phyloP scores from a whole-genome alignment of 164 flowering plant genomes.

The Macadamia integrifolia region DNA sequence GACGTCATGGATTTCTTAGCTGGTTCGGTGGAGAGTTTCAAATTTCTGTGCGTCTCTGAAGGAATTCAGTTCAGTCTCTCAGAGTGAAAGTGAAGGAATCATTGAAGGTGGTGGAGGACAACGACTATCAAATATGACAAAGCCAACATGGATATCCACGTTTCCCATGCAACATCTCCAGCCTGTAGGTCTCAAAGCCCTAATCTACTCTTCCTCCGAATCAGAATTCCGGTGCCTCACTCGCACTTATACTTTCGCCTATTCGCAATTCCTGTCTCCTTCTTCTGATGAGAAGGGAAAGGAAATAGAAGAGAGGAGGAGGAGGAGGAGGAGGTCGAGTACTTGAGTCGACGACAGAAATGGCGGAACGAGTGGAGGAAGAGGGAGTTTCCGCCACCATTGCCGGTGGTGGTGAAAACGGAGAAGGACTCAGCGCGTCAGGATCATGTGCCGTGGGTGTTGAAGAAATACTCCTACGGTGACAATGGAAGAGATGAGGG shows the following conservation, averaged over 20 bases:
- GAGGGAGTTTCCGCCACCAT: conserved; percentile 42
- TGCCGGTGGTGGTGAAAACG: conserved; percentile 27
- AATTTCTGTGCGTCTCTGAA: too few species aligned
- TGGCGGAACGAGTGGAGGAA: background rate
- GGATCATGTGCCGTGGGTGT: conserved; percentile 33
- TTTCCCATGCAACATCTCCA: background rate
- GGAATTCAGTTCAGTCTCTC: too few species aligned
- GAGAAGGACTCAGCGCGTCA: conserved; percentile 21
- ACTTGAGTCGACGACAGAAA: background rate
- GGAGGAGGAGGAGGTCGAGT: background rate
- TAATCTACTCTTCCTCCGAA: background rate
- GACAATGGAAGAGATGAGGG: too few species aligned
- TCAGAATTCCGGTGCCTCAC: background rate
- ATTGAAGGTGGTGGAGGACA: too few species aligned
- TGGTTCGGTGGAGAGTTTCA: too few species aligned
- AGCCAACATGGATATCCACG: background rate
- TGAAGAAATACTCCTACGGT: conserved; percentile 16
- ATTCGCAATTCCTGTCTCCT: background rate
- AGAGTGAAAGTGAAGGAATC: too few species aligned
- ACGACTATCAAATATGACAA: too few species aligned
- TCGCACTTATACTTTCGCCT: background rate
- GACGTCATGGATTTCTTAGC: too few species aligned
- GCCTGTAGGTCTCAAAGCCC: background rate
- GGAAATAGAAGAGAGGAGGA: conserved; percentile 3
- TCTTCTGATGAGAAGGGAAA: background rate